phyloP scores from a whole-genome alignment of 306 rosid genomes.

The Delonix regia region DNA sequence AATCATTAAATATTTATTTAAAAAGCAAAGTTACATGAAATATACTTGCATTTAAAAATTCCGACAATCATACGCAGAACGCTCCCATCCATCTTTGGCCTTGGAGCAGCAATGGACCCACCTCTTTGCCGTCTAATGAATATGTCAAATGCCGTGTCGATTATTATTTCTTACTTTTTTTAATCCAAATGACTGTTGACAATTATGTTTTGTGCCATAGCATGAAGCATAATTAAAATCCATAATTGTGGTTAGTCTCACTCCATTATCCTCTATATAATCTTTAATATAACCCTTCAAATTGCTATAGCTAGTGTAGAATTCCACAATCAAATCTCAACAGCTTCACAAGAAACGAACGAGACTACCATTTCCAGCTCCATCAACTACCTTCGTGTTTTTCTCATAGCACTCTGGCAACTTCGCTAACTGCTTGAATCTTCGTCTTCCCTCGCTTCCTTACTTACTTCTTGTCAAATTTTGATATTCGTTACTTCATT shows the following conservation, averaged over 20 bases:
- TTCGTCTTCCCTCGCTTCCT: background rate
- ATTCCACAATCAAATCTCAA: conserved; percentile 17
- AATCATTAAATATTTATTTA: no score
- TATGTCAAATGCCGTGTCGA: conserved; percentile 11
- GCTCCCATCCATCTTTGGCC: background rate
- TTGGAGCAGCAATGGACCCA: background rate
- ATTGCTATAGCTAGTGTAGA: background rate
- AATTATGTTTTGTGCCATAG: background rate
- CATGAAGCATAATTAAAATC: background rate
- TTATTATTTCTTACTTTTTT: background rate
- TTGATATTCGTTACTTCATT: conserved; percentile 9
- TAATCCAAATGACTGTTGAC: background rate
- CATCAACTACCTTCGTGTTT: background rate
- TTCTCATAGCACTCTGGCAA: background rate
- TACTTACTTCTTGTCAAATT: background rate
- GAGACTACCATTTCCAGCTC: conserved; percentile 27
- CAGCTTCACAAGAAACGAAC: background rate
- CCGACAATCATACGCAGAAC: no score
- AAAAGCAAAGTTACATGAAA: no score
- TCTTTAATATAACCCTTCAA: background rate
- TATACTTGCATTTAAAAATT: no score
- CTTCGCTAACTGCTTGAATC: background rate
- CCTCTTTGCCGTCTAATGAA: conserved; percentile 14
- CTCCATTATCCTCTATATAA: background rate
- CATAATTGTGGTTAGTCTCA: background rate